Base-by-base conservation (phyloP, 148 eudicot genomes). In the Silene conica region DNA sequence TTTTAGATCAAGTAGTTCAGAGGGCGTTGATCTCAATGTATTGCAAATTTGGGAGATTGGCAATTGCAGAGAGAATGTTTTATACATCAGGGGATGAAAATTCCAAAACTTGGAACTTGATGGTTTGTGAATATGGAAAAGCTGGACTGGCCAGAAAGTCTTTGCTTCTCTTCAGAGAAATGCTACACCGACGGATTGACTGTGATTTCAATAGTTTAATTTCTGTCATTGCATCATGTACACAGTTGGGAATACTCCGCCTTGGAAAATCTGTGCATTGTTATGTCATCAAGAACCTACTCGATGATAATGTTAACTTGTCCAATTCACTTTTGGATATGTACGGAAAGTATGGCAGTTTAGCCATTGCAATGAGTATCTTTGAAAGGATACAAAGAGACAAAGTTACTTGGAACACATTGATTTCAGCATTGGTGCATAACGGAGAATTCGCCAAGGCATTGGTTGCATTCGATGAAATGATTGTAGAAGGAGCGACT, bases 1-100 rank as follows among this genome's bases (percentile, higher is more conserved):
- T 25, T 50, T 25, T 55, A 19, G 73, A 83, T 78, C 80, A 81
- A 64, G 82, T 85, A 55, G 84, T 87, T 69, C 22, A 65, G 10
- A 81, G 73, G 79, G 89, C 87, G 61, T 77, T 91, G 70, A 43
- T 89, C 60, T 86, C 93, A 8, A 89, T 89, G 93, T 91, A 91
- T 69, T 89, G 81, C 74, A 87, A 80, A 72, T 83, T 89, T 78
- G 89, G 89, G 57, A 74, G 74, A 70, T 41, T 82, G 69, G 28
- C 63, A 34, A 13, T 43, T 62, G 90, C 87, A 13, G 87, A 85
- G 73, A 83, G 56, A 75, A 71, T 89, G 19, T 84, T 91, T 78
- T 60, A 80, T 74, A 73, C 77, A 66, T 70, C 75, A 46, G 63
- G 41, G 38, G 81, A 74, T 8, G 73, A 67, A 68, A 83, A 79